phyloP scores from a whole-genome alignment of 306 rosid genomes.

The Castanea mollissima region DNA sequence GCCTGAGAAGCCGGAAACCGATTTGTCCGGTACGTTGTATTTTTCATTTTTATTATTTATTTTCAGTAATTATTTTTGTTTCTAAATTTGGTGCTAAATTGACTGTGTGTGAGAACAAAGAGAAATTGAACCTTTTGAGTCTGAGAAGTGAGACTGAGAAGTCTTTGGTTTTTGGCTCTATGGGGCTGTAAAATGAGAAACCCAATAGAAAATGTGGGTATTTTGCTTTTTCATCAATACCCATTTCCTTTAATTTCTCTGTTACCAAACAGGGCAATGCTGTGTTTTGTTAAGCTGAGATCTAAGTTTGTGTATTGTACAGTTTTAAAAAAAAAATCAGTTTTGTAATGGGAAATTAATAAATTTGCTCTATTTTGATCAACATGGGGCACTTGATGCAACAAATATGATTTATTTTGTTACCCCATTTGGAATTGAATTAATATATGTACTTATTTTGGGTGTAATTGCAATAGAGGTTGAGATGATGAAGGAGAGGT shows the following conservation, averaged over 20 bases:
- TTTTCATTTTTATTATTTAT: background rate
- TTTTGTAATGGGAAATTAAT: no score
- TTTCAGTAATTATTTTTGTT: background rate
- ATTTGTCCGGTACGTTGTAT: constrained; percentile 58
- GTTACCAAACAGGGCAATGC: background rate
- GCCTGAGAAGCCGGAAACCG: constrained; percentile 42
- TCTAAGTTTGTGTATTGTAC: background rate
- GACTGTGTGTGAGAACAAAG: background rate
- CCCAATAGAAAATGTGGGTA: background rate
- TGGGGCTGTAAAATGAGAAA: background rate
- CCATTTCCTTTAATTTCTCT: background rate
- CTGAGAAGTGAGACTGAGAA: background rate
- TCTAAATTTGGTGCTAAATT: background rate
- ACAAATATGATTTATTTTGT: no score
- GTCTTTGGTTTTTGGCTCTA: background rate
- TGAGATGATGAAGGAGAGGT: constrained; percentile 96
- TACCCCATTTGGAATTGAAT: no score
- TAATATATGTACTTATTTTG: no score
- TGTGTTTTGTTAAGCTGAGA: background rate
- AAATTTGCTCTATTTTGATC: no score
- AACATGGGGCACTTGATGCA: no score
- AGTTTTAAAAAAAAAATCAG: no score
- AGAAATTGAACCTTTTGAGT: background rate
- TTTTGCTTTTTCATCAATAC: background rate
- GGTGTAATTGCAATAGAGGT: constrained; percentile 41